Evolutionary conservation across 2,329 filamentous ascomycete genomes (phyloP).

Genomic region (Xylaria arbuscula): DNA sequence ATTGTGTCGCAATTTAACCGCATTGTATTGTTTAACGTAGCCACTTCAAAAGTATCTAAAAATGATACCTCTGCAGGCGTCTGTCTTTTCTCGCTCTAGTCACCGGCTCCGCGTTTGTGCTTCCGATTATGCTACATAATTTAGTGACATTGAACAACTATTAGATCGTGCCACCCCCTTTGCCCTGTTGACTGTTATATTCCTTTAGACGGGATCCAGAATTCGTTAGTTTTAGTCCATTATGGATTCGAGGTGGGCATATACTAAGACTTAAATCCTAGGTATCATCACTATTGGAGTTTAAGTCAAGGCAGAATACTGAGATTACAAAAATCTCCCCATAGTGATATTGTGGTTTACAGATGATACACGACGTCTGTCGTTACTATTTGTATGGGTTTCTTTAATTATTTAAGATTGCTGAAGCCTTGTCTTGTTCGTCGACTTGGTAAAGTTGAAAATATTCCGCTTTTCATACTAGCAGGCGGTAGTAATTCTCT

Average conservation of each 20-base stretch:
- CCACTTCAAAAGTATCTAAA: neutral
- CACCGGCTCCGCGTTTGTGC: neutral
- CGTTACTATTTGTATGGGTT: neutral
- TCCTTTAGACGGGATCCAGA: no score
- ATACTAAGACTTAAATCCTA: no score
- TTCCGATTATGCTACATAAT: no score
- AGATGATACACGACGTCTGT: neutral
- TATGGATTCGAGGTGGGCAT: no score
- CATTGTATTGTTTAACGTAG: neutral
- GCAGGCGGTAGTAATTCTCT: neutral
- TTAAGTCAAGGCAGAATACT: no score
- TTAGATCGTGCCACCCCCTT: no score
- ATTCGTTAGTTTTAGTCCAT: no score
- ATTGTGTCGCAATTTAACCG: constrained; percentile 14
- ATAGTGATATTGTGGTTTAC: neutral
- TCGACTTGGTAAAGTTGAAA: neutral
- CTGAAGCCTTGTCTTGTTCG: neutral
- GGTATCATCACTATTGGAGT: no score
- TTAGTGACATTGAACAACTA: no score
- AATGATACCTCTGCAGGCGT: neutral
- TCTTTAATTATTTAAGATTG: neutral
- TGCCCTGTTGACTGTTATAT: no score
- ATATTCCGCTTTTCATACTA: neutral
- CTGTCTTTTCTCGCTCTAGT: neutral
- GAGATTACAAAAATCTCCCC: no score